Percentiles rank a stretch among this genome's conserved stretches.
phyloP scores from a whole-genome alignment of 2,329 filamentous ascomycete species.

The Cadophora malorum region DNA sequence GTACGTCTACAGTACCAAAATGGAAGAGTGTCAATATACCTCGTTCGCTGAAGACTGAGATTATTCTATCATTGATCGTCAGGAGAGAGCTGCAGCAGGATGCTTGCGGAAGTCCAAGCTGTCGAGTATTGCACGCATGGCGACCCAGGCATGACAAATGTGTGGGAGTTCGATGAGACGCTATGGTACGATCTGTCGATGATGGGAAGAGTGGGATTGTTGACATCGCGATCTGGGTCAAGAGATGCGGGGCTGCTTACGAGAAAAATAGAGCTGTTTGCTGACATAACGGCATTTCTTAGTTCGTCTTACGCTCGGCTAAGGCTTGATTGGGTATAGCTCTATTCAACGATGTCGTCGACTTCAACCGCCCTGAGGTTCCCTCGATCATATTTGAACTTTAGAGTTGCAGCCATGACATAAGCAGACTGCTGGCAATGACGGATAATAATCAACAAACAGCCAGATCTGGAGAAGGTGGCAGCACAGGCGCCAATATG shows the following conservation, averaged over 20 bases:
- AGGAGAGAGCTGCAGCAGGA: too few relatives aligned
- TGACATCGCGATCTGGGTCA: neutral
- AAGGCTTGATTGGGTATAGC: too few relatives aligned
- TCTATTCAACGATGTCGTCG: too few relatives aligned
- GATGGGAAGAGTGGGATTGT: neutral
- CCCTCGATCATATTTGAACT: neutral
- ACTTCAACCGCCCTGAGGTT: too few relatives aligned
- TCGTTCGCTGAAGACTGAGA: too few relatives aligned
- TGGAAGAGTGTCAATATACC: too few relatives aligned
- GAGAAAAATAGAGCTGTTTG: neutral
- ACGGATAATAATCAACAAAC: neutral
- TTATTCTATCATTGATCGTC: too few relatives aligned
- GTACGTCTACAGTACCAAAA: too few relatives aligned
- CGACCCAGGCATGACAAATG: too few relatives aligned
- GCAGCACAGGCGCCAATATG: neutral
- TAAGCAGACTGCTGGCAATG: neutral
- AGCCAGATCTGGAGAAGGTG: neutral
- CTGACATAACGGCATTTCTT: conserved; percentile 1
- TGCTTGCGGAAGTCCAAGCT: too few relatives aligned
- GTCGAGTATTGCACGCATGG: too few relatives aligned
- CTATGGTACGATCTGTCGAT: neutral
- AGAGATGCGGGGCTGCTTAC: conserved; percentile 7
- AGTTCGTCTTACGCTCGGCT: neutral
- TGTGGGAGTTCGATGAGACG: too few relatives aligned
- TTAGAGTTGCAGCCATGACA: neutral